These are phyloP conservation scores for Anaeromyces robustus DNA, from an alignment of 192 early-diverging fungal species.

Conservation along the genomic window DNA sequence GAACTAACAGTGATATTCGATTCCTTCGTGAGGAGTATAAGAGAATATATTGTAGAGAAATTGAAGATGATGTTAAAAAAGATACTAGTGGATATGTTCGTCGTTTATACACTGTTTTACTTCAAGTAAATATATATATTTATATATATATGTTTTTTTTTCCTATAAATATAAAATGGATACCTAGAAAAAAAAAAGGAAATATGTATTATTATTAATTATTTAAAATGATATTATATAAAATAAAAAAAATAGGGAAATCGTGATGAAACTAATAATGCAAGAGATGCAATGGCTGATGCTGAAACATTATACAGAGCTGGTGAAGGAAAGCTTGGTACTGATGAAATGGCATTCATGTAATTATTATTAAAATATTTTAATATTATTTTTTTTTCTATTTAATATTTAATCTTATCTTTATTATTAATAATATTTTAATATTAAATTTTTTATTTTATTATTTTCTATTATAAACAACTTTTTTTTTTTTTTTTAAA, in stretches of 20 bases:
- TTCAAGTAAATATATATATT: too few species aligned
- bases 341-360: constrained; percentile 24
- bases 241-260: too few species aligned
- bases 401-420: not conserved
- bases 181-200: too few species aligned
- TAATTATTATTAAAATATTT: constrained; percentile 3
- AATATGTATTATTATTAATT: too few species aligned
- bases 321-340: constrained; percentile 21
- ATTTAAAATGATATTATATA: too few species aligned
- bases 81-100: constrained; percentile 14
- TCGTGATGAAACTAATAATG: constrained; percentile 11
- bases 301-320: constrained; percentile 22
- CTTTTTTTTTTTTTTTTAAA: not conserved
- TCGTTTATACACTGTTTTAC: constrained; percentile 9
- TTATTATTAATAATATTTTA: too few species aligned
- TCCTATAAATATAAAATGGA: too few species aligned
- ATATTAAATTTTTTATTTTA: not conserved
- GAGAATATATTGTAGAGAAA: constrained; percentile 5
- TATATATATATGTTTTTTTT: too few species aligned
- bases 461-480: too few species aligned
- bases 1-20: constrained; percentile 23
- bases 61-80: constrained; percentile 7
- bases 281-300: constrained; percentile 12
- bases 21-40: constrained; percentile 16
- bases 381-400: constrained; percentile 1